Percentiles rank a stretch among this genome's conserved stretches.
Evolutionary conservation across 2,329 filamentous ascomycete species (phyloP).

Genomic region (Tolypocladium tundrense): DNA sequence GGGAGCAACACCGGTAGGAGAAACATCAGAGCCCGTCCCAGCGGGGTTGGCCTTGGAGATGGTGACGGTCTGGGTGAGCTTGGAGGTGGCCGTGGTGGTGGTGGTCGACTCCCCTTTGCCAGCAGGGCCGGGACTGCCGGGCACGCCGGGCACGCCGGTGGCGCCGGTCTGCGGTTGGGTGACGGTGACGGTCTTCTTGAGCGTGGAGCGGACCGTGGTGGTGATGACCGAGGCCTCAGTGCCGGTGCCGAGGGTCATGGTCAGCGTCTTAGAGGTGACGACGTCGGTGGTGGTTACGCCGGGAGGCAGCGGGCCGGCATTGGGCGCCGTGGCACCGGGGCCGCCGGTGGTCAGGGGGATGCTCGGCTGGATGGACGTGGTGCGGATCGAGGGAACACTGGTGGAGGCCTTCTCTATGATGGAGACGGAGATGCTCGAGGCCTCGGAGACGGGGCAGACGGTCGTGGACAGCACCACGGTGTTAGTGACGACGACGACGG

Average conservation of each 20-base stretch:
- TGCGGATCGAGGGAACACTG: constrained; percentile 9
- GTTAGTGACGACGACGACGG: constrained; percentile 24
- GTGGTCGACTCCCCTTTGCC: constrained; percentile 19
- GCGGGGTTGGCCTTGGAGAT: constrained; percentile 6
- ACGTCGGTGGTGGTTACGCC: constrained; percentile 15
- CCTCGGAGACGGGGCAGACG: constrained; percentile 35
- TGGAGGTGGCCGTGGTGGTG: constrained; percentile 26
- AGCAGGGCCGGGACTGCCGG: neutral
- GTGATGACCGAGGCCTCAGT: constrained; percentile 22
- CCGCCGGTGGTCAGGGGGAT: constrained; percentile 26
- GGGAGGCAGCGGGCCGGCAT: constrained; percentile 3
- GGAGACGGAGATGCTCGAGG: constrained; percentile 28
- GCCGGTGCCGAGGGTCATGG: constrained; percentile 23
- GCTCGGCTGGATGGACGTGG: constrained; percentile 2
- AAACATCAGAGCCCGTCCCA: constrained; percentile 1
- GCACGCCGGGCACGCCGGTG: constrained; percentile 2
- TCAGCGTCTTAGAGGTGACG: constrained; percentile 21
- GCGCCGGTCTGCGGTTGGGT: constrained; percentile 10
- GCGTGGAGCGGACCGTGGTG: constrained; percentile 33
- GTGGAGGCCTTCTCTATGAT: constrained; percentile 25
- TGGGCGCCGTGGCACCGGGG: constrained; percentile 9
- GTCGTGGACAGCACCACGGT: constrained; percentile 28
- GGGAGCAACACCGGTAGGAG: constrained; percentile 2
- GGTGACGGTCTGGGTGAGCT: constrained; percentile 24
- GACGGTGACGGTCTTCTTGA: constrained; percentile 26